A percentile compares a stretch with the other conserved stretches of the same genome.
Evolutionary conservation across 2,329 filamentous ascomycete species (phyloP).

Genomic region (Fusarium kyushuense): DNA sequence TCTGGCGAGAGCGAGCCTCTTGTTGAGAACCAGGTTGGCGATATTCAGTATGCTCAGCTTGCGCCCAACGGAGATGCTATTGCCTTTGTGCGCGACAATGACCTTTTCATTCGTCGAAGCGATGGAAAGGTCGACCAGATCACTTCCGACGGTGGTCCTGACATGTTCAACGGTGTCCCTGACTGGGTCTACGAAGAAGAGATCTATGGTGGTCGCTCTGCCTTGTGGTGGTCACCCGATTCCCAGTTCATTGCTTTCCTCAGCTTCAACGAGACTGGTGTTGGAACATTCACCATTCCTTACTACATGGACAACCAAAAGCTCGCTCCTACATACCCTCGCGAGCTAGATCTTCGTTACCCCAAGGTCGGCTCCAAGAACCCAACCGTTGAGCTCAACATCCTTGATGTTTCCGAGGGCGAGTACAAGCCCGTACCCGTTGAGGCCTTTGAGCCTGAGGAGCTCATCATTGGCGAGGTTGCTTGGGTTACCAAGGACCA

Average conservation of each 20-base stretch:
- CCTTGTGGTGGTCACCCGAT: conserved; percentile 93
- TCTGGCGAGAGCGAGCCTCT: conserved; percentile 67
- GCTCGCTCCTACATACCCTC: conserved; percentile 70
- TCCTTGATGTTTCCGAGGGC: conserved; percentile 65
- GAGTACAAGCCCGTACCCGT: conserved; percentile 62
- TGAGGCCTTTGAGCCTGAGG: conserved; percentile 68
- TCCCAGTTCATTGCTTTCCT: conserved; percentile 89
- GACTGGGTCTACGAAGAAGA: conserved; percentile 86
- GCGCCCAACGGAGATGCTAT: conserved; percentile 69
- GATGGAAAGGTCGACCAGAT: conserved; percentile 67
- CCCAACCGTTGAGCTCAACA: conserved; percentile 70
- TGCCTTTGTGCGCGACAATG: conserved; percentile 75
- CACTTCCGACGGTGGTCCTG: conserved; percentile 69
- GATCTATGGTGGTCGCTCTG: conserved; percentile 75
- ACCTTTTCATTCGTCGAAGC: conserved; percentile 64
- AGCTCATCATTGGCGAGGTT: conserved; percentile 75
- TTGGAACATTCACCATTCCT: conserved; percentile 73
- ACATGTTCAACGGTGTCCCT: conserved; percentile 73
- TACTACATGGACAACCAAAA: conserved; percentile 73
- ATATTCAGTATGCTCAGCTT: conserved; percentile 76
- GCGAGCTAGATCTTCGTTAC: conserved; percentile 72
- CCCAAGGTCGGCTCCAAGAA: conserved; percentile 77
- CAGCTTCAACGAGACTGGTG: conserved; percentile 83
- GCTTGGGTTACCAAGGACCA: conserved; percentile 74
- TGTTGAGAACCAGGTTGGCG: conserved; percentile 68